A percentile compares a stretch with the other conserved stretches of the same genome.
These are phyloP conservation scores for Fusarium liriodendri DNA, from an alignment of 2,329 filamentous ascomycete species.

Conservation along the genomic window DNA sequence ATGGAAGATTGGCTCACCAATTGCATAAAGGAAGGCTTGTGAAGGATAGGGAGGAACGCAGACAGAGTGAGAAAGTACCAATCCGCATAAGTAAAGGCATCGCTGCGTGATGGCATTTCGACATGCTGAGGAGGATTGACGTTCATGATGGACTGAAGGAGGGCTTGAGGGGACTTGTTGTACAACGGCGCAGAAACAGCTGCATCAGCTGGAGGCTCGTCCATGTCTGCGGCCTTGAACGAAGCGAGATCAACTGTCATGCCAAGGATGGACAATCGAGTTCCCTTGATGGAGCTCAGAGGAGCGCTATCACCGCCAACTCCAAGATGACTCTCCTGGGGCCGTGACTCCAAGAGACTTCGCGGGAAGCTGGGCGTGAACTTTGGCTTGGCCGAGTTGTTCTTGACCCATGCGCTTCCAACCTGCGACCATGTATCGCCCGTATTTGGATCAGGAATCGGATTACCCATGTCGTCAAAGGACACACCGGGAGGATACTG, in stretches of 20 bases:
- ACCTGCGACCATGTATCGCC: conserved; percentile 48
- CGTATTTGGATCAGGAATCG: conserved; percentile 34
- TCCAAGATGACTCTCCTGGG: conserved; percentile 74
- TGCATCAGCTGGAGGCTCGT: conserved; percentile 61
- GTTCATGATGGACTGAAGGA: conserved; percentile 73
- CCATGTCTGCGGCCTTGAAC: conserved; percentile 74
- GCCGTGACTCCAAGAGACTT: conserved; percentile 53
- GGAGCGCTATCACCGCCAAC: conserved; percentile 71
- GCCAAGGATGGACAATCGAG: conserved; percentile 80
- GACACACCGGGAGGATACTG: conserved; percentile 41
- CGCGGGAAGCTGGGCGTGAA: conserved; percentile 46
- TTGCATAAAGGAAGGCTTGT: conserved; percentile 78
- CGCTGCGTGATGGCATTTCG: conserved; percentile 70
- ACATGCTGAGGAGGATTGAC: conserved; percentile 67
- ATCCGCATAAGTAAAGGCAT: conserved; percentile 75
- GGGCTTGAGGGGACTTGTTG: conserved; percentile 79
- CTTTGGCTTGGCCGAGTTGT: conserved; percentile 37
- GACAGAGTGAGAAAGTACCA: conserved; percentile 82
- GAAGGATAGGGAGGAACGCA: conserved; percentile 79
- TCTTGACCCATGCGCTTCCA: conserved; percentile 51
- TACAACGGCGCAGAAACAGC: conserved; percentile 61
- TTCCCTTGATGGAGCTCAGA: conserved; percentile 80
- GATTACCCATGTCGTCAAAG: conserved; percentile 42
- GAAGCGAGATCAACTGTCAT: conserved; percentile 83
- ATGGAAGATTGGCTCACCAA: conserved; percentile 61